These are phyloP conservation scores for Linum lewisii DNA, from an alignment of 345 rosid genomes.

Conservation along the genomic window DNA sequence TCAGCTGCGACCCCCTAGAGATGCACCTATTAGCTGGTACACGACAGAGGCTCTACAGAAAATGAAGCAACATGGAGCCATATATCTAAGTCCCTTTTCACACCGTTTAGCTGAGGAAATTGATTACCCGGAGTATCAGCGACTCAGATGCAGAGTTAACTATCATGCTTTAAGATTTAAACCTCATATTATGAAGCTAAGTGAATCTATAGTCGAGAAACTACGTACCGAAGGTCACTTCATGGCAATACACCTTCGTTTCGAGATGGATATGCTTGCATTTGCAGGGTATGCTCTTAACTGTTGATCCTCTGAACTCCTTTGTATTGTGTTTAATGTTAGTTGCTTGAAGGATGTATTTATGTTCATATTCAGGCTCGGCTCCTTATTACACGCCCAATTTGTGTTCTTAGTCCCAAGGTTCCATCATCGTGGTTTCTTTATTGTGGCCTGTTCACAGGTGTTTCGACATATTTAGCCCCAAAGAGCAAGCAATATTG, in stretches of 20 bases:
- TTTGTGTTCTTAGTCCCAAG: too few species aligned
- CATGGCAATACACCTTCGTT: conserved; percentile 99
- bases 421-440: too few species aligned
- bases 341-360: not conserved
- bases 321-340: not conserved
- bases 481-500: conserved; percentile 62
- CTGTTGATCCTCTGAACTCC: conserved; percentile 3
- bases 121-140: conserved; percentile 79
- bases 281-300: conserved; percentile 81
- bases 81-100: conserved; percentile 93
- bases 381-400: not conserved
- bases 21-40: conserved; percentile 94
- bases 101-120: conserved; percentile 98
- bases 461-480: conserved; percentile 85
- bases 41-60: conserved; percentile 64
- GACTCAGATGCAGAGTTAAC: conserved; percentile 96
- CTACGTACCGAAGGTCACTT: conserved; percentile 96
- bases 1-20: conserved; percentile 86
- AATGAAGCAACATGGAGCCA: conserved; percentile 92
- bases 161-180: conserved; percentile 94
- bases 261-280: conserved; percentile 99
- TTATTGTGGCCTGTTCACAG: conserved; percentile 23
- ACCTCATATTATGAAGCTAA: conserved; percentile 85
- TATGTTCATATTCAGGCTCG: not conserved
- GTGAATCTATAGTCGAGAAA: conserved; percentile 85